These are phyloP conservation scores for Aspergillus versicolor DNA, from an alignment of 2,329 filamentous ascomycete genomes.

Conservation along the genomic window DNA sequence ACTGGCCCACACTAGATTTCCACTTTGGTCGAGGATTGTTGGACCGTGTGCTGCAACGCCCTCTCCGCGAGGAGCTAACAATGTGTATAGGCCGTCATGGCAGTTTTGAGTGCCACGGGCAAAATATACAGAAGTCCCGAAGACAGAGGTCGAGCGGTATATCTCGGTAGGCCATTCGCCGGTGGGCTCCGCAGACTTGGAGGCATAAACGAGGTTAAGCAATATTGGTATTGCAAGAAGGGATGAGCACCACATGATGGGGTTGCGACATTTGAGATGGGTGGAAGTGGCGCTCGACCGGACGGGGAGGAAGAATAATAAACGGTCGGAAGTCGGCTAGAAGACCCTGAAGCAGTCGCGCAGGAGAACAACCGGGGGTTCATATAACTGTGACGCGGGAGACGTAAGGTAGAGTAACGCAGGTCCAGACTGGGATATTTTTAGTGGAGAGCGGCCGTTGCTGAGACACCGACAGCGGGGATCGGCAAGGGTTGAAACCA, in stretches of 20 bases:
- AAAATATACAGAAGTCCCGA: slow-evolving; percentile 28
- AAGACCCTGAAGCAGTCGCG: not conserved
- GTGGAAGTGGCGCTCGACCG: not conserved
- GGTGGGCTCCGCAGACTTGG: slow-evolving; percentile 14
- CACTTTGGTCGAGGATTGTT: slow-evolving; percentile 46
- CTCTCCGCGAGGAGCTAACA: slow-evolving; percentile 42
- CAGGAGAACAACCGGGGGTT: not conserved
- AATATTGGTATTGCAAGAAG: slow-evolving; percentile 2
- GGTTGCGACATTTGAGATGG: slow-evolving; percentile 1
- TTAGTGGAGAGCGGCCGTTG: not conserved
- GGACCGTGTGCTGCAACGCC: slow-evolving; percentile 38
- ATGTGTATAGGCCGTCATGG: slow-evolving; percentile 38
- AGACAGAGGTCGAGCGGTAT: slow-evolving; percentile 23
- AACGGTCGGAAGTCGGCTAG: too few species aligned
- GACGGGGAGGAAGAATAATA: not conserved
- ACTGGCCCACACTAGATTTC: slow-evolving; percentile 49
- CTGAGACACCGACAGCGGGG: not conserved
- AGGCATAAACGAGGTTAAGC: slow-evolving; percentile 10
- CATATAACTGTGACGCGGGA: not conserved
- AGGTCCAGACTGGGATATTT: not conserved
- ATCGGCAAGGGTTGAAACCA: not conserved
- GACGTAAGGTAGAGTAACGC: not conserved
- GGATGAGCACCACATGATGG: not conserved
- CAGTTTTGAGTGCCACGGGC: slow-evolving; percentile 31
- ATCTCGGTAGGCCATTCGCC: slow-evolving; percentile 27